Evolutionary conservation across 1,284 basidiomycete genomes (phyloP).

Genomic region (Pseudozyma sp.): DNA sequence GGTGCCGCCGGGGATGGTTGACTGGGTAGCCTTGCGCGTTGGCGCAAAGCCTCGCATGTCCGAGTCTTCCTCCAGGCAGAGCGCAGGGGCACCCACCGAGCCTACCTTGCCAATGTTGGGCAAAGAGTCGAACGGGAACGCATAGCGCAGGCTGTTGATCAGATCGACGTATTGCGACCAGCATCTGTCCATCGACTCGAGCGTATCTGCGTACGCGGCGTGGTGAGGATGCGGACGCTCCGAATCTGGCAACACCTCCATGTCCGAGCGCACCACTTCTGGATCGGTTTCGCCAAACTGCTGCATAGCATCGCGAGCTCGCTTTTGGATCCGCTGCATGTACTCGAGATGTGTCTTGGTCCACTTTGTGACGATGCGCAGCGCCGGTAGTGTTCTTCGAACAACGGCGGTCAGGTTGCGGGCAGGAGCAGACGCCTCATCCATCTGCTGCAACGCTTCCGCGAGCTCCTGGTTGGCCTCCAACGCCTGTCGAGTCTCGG

Average conservation of each 20-base stretch:
- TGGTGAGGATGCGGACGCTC: conserved; percentile 24
- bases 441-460: conserved; percentile 3
- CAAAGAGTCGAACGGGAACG: conserved; percentile 79
- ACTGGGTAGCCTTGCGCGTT: conserved; percentile 73
- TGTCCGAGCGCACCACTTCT: conserved; percentile 27
- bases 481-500: conserved; percentile 71
- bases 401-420: conserved; percentile 86
- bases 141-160: conserved; percentile 74
- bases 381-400: conserved; percentile 83
- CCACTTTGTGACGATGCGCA: conserved; percentile 92
- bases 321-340: conserved; percentile 69
- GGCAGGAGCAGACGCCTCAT: conserved; percentile 69
- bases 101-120: conserved; percentile 71
- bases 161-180: conserved; percentile 81
- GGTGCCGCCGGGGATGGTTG: conserved; percentile 33
- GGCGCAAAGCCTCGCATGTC: conserved; percentile 91
- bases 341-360: conserved; percentile 82
- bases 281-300: conserved; percentile 25
- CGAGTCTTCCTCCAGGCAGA: conserved; percentile 87
- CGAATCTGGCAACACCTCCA: conserved; percentile 32
- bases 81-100: conserved; percentile 57
- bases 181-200: conserved; percentile 71
- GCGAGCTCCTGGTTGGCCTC: conserved; percentile 72
- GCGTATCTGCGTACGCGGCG: conserved; percentile 63
- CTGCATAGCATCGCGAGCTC: conserved; percentile 42